phyloP scores from a whole-genome alignment of 768 basidiomycete species.

The Rhizopogon rudus region DNA sequence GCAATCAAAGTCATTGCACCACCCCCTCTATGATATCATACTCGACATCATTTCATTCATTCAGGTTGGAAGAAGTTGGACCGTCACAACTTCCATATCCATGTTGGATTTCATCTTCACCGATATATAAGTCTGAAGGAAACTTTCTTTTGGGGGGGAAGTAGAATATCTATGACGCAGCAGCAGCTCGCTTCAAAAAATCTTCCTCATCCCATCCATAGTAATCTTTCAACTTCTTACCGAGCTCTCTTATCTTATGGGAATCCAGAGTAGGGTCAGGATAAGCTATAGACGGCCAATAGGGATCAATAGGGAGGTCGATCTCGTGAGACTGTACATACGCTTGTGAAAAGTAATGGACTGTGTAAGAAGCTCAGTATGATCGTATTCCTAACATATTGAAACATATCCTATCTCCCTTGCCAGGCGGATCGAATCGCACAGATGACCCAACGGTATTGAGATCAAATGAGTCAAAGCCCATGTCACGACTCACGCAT shows the following conservation, averaged over 20 bases:
- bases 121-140: too few species aligned
- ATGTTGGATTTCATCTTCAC: too few species aligned
- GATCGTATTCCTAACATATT: not conserved
- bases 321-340: slow-evolving; percentile 23
- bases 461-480: slow-evolving; percentile 60
- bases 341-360: slow-evolving; percentile 78
- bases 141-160: too few species aligned
- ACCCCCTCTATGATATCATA: not conserved
- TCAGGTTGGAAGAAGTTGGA: too few species aligned
- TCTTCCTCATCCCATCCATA: slow-evolving; percentile 64
- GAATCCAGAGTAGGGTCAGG: slow-evolving; percentile 63
- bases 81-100: too few species aligned
- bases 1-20: not conserved
- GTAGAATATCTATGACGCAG: not conserved
- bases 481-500: slow-evolving; percentile 80
- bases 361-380: slow-evolving; percentile 24
- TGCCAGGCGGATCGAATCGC: slow-evolving; percentile 70
- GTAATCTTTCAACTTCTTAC: slow-evolving; percentile 51
- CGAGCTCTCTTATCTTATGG: slow-evolving; percentile 43
- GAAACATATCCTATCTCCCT: slow-evolving; percentile 36
- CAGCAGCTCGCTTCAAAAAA: slow-evolving; percentile 23
- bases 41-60: not conserved
- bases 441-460: slow-evolving; percentile 80
- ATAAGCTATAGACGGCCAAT: slow-evolving; percentile 45
- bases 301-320: not conserved